A percentile compares a stretch with the other conserved stretches of the same genome.
Conservation (phyloP, 1,139 yeast genomes). For the Saccharomyces hybrid region DNA sequence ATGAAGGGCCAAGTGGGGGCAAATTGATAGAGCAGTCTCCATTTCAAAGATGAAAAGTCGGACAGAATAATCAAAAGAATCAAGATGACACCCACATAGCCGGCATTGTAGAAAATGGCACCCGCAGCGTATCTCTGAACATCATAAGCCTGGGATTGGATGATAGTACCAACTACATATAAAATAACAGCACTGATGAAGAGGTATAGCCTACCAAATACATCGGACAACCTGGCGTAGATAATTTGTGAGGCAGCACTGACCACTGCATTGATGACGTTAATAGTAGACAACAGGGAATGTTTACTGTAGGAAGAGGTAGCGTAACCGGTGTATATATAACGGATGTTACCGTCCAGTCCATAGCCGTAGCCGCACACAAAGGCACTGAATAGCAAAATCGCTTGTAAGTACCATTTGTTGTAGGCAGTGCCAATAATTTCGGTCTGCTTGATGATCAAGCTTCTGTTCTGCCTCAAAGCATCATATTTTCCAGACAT, state of each 20-base stretch:
- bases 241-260: constrained; percentile 69
- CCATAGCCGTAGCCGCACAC: constrained; percentile 60
- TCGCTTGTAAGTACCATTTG: constrained; percentile 17
- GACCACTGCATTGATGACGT: constrained; percentile 54
- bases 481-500: background rate
- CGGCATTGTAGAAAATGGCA: constrained; percentile 60
- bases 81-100: constrained; percentile 58
- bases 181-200: constrained; percentile 48
- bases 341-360: constrained; percentile 51
- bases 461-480: background rate
- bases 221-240: constrained; percentile 62
- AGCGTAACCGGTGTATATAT: constrained; percentile 46
- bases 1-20: constrained; percentile 64
- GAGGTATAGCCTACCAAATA: constrained; percentile 60
- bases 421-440: constrained; percentile 17
- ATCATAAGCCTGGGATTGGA: constrained; percentile 60
- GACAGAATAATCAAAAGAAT: constrained; percentile 51
- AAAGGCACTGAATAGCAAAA: constrained; percentile 41
- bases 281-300: constrained; percentile 57
- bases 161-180: constrained; percentile 62
- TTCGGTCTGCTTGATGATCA: constrained; percentile 18
- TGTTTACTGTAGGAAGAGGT: constrained; percentile 50
- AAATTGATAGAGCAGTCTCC: constrained; percentile 59
- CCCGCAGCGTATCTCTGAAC: constrained; percentile 68
- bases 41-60: constrained; percentile 59